Evolutionary conservation across 441 rosid genomes (phyloP), one percentile per base, ranked within the genome.

Genomic region (Eutrema salsugineum): DNA sequence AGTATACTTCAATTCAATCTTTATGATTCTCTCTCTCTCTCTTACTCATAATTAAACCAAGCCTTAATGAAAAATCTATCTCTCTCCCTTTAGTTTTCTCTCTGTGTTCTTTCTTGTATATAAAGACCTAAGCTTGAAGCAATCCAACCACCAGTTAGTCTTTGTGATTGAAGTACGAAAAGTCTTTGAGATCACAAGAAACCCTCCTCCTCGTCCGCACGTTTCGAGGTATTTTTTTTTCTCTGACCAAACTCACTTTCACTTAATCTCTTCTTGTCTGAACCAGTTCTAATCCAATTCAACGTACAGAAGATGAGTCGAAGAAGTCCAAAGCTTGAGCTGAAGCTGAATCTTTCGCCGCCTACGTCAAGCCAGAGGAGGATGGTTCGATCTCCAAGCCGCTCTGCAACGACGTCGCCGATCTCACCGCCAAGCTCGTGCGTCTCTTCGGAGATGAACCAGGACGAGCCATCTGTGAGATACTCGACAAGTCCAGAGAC

Each of bases 361-460:
- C 94, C 94, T 1, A 86, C 98, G 76, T 72, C 64, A 46, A 79
- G 85, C 28, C 75, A 82, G 11, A 83, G 77, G 46, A 77, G 80
- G 74, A 77, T 51, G 59, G 78, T 54, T 68, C 86, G 79, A 39
- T 89, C 95, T 0, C 97, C 94, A 0, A 82, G 66, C 77, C 81
- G 84, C 53, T 86, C 98, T 1, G 86, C 86, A 0, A 78, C 96
- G 0, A 82, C 79, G 6, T 91, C 98, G 15, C 93, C 99, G 5
- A 86, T 82, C 8, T 91, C 99, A 22, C 94, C 96, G 0, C 89
- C 88, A 22, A 95, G 89, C 84, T 95, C 99, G 2, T 93, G 99
- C 8, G 87, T 95, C 71, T 95, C 99, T 0, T 89, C 92, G 3
- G 98, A 95, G 88, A 77, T 72, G 77, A 84, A 83, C 82, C 87